Percentiles rank a stretch among this genome's conserved stretches.
phyloP scores from a whole-genome alignment of 2,329 filamentous ascomycete genomes.

The Exophiala dermatitidis region DNA sequence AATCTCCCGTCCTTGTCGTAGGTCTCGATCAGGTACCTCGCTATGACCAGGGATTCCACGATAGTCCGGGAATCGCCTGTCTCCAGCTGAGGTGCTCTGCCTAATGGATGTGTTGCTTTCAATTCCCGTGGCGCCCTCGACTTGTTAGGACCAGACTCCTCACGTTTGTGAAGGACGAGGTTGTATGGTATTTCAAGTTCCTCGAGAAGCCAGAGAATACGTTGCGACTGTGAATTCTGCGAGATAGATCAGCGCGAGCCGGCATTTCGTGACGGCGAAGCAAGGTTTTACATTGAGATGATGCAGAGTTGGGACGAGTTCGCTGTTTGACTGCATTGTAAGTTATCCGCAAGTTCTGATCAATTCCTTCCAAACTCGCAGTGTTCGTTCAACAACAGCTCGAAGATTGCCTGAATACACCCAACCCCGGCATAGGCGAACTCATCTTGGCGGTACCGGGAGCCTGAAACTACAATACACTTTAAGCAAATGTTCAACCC shows the following conservation, averaged over 20 bases:
- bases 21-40: constrained; percentile 30
- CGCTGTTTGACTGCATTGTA: constrained; percentile 13
- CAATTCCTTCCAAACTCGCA: too few species aligned
- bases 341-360: not conserved
- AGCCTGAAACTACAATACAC: too few species aligned
- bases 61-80: constrained; percentile 29
- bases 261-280: not conserved
- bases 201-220: constrained; percentile 77
- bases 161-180: constrained; percentile 68
- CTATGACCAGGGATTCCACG: constrained; percentile 31
- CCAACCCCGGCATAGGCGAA: too few species aligned
- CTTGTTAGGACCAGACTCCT: constrained; percentile 35
- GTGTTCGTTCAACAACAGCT: too few species aligned
- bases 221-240: constrained; percentile 62
- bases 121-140: constrained; percentile 61
- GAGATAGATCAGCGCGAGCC: not conserved
- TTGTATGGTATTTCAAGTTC: constrained; percentile 74
- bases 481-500: too few species aligned
- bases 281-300: constrained; percentile 22
- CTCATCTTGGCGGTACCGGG: too few species aligned
- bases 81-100: constrained; percentile 61
- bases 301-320: constrained; percentile 20
- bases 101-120: constrained; percentile 70
- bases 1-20: constrained; percentile 30
- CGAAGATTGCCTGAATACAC: too few species aligned